Percentiles rank a stretch among this genome's conserved stretches.
Conservation (phyloP, 352 stramenopile genomes). For the Chrysophaeum taylorii region DNA sequence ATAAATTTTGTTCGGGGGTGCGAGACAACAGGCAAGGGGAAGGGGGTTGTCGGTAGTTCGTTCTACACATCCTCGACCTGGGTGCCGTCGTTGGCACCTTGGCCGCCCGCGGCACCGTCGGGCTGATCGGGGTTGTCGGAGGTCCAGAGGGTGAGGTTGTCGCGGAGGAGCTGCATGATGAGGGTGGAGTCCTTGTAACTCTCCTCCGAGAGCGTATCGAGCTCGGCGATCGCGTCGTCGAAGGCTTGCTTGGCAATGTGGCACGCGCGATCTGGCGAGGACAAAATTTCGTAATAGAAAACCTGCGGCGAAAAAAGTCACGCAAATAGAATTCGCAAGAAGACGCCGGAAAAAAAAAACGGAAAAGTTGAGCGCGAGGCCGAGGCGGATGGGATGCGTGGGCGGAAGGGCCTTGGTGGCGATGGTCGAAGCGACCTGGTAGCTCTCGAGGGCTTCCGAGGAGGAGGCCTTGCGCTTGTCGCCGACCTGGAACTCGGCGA, state of each 20-base stretch:
- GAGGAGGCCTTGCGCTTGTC: constrained; percentile 85
- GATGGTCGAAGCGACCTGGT: constrained; percentile 71
- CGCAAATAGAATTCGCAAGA: too few species aligned
- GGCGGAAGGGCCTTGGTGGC: constrained; percentile 87
- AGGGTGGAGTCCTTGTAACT: constrained; percentile 98
- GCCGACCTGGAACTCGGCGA: constrained; percentile 94
- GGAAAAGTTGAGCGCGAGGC: constrained; percentile 96
- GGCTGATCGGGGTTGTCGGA: constrained; percentile 78
- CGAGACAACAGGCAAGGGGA: too few species aligned
- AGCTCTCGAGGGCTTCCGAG: constrained; percentile 62
- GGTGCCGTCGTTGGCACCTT: constrained; percentile 60
- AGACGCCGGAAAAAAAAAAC: too few species aligned
- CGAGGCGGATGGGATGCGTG: constrained; percentile 95
- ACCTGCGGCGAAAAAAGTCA: too few species aligned
- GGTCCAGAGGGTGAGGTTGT: constrained; percentile 99
- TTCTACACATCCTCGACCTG: constrained; percentile 41
- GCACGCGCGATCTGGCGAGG: constrained; percentile 73
- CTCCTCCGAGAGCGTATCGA: constrained; percentile 97
- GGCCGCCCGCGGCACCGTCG: constrained; percentile 51
- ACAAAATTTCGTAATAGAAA: constrained; percentile 99
- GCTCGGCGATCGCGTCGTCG: constrained; percentile 96
- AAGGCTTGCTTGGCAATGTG: constrained; percentile 84
- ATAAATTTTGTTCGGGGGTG: too few species aligned
- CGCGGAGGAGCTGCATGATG: constrained; percentile 98
- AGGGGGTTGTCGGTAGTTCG: too few species aligned